These are phyloP conservation scores for Phalaenopsis hybrid DNA, from an alignment of 116 monocot genomes.

Conservation along the genomic window DNA sequence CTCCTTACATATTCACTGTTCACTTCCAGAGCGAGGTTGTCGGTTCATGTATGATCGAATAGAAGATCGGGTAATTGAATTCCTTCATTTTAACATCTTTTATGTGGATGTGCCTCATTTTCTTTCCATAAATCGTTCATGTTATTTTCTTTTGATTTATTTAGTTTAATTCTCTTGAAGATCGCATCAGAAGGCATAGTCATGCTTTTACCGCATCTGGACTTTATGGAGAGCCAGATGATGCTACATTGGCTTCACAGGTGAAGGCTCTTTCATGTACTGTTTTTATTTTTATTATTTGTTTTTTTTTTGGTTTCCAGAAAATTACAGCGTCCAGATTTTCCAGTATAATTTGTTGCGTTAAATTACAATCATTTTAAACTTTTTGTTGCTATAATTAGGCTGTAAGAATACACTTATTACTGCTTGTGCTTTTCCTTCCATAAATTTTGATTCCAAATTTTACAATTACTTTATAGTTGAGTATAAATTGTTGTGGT, in stretches of 20 bases:
- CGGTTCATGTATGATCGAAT: constrained; percentile 86
- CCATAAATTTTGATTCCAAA: not conserved
- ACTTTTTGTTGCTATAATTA: not conserved
- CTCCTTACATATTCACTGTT: constrained; percentile 49
- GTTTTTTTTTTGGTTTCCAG: not conserved
- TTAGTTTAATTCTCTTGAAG: constrained; percentile 78
- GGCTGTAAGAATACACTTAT: not conserved
- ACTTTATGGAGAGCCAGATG: constrained; percentile 62
- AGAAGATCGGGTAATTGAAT: constrained; percentile 57
- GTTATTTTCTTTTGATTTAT: not conserved
- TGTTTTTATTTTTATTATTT: not conserved
- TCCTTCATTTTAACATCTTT: not conserved
- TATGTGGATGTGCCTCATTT: not conserved
- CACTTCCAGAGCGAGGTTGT: constrained; percentile 63
- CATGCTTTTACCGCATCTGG: constrained; percentile 41
- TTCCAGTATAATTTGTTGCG: not conserved
- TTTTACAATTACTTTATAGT: no score
- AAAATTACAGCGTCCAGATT: not conserved
- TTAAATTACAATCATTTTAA: not conserved
- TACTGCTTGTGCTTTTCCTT: not conserved
- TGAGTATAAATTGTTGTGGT: no score
- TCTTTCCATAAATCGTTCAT: constrained; percentile 1
- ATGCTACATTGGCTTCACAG: constrained; percentile 90
- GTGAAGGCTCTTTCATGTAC: constrained; percentile 20
- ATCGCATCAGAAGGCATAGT: constrained; percentile 51